Base-by-base conservation (phyloP, 75 land plant species). In the Selaginella moellendorffii region DNA sequence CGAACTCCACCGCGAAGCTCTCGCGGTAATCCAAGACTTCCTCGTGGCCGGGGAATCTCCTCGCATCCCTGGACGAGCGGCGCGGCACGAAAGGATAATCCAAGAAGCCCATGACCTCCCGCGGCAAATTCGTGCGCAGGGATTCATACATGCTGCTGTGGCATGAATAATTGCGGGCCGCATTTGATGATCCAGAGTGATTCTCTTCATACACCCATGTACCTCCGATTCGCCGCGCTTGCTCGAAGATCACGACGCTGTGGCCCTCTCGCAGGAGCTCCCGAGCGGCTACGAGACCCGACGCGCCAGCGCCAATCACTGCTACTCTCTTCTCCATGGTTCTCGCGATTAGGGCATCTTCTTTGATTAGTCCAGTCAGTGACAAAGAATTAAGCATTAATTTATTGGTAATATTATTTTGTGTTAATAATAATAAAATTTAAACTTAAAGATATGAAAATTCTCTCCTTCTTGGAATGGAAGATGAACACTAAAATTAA, bases 281-380 rank as follows among this genome's bases (percentile, higher is more conserved):
- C 83, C 66, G 12, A 10, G 97, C 85, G 0, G 92, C 78, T 18
- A 74, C 86, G 0, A 93, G 75, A 2, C n/a, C 98, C 96, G 97
- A 83, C 0, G 92, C 20, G 74, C 86, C 1, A 93, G 75, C 97
- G 14, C 97, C 97, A 54, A 90, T 81, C n/a, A 90, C 88, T 2
- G 85, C 97, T 53, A 87, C 81, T 25, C n/a, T n/a, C n/a, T n/a
- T n/a, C n/a, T n/a, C n/a, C n/a, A n/a, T n/a, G n/a, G n/a, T n/a
- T n/a, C n/a, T n/a, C n/a, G n/a, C n/a, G n/a, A n/a, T n/a, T n/a
- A n/a, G n/a, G n/a, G n/a, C n/a, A n/a, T n/a, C n/a, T n/a, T n/a
- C n/a, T n/a, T n/a, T n/a, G n/a, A n/a, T n/a, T n/a, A n/a, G n/a
- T n/a, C n/a, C n/a, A n/a, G n/a, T n/a, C n/a, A n/a, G n/a, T n/a